These are phyloP conservation scores for Dispira simplex DNA, from an alignment of 192 early-diverging fungal species.

Conservation along the genomic window DNA sequence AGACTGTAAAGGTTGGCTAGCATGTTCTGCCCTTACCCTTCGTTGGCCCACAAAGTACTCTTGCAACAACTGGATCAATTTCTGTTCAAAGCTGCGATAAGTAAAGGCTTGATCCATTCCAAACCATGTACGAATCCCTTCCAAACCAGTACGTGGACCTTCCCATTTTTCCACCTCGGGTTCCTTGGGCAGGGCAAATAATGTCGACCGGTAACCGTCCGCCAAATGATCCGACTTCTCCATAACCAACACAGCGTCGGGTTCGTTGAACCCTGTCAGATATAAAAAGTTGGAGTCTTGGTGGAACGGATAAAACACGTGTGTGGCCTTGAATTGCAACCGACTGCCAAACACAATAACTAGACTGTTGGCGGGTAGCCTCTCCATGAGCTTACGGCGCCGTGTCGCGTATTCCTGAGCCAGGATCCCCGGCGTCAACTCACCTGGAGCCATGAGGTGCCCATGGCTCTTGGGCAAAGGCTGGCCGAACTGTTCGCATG, in stretches of 20 bases:
- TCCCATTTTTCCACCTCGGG: slow-evolving; percentile 78
- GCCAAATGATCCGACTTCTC: slow-evolving; percentile 26
- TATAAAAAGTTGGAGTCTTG: slow-evolving; percentile 89
- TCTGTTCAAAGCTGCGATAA: slow-evolving; percentile 15
- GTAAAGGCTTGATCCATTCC: slow-evolving; percentile 58
- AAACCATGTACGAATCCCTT: slow-evolving; percentile 57
- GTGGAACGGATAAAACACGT: slow-evolving; percentile 89
- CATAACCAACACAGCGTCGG: slow-evolving; percentile 58
- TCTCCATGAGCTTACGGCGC: slow-evolving; percentile 41
- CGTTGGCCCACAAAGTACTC: no score
- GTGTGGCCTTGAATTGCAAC: slow-evolving; percentile 71
- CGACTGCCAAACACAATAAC: slow-evolving; percentile 57
- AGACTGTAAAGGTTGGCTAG: no score
- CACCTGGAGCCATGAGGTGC: slow-evolving; percentile 52
- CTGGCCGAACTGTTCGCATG: slow-evolving; percentile 37
- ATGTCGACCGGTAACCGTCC: slow-evolving; percentile 59
- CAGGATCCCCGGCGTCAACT: slow-evolving; percentile 70
- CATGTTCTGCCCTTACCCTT: no score
- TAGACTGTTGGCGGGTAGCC: slow-evolving; percentile 44
- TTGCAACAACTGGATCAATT: slow-evolving; percentile 10
- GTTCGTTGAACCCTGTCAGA: slow-evolving; percentile 83
- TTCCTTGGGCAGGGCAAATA: slow-evolving; percentile 76
- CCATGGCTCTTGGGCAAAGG: slow-evolving; percentile 71
- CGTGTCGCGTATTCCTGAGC: slow-evolving; percentile 61
- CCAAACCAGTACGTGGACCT: slow-evolving; percentile 69